Conservation (phyloP, 2,329 filamentous ascomycete genomes). For the Cercospora citrullina region DNA sequence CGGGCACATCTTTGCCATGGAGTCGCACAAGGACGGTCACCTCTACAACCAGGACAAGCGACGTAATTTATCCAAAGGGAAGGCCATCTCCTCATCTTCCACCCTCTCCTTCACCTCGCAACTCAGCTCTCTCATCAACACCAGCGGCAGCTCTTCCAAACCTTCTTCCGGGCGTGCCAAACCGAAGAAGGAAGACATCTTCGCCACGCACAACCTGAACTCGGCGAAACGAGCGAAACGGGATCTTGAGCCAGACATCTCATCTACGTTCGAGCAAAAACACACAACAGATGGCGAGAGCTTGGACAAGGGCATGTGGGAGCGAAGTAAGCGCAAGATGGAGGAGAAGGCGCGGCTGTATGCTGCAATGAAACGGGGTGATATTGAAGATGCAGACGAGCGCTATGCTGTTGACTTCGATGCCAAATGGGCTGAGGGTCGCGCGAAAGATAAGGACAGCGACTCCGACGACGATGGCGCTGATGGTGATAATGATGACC, state of each 20-base stretch:
- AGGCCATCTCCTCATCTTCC: slow-evolving; percentile 67
- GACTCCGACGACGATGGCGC: slow-evolving; percentile 45
- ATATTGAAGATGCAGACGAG: slow-evolving; percentile 64
- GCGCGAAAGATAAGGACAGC: slow-evolving; percentile 46
- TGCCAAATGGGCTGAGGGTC: slow-evolving; percentile 80
- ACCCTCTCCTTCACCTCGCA: slow-evolving; percentile 85
- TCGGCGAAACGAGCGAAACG: slow-evolving; percentile 62
- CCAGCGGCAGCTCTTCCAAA: slow-evolving; percentile 44
- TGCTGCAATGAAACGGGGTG: slow-evolving; percentile 85
- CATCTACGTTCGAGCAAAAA: slow-evolving; percentile 61
- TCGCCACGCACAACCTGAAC: slow-evolving; percentile 65
- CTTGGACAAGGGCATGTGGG: slow-evolving; percentile 58
- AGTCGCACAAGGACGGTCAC: slow-evolving; percentile 23
- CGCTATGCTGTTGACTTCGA: slow-evolving; percentile 85
- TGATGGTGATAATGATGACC: slow-evolving; percentile 42
- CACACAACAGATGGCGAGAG: slow-evolving; percentile 62
- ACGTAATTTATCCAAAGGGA: slow-evolving; percentile 61
- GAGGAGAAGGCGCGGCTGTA: slow-evolving; percentile 88
- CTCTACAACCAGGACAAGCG: slow-evolving; percentile 24
- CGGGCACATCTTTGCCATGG: slow-evolving; percentile 14
- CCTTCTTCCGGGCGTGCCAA: slow-evolving; percentile 52
- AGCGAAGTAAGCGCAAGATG: slow-evolving; percentile 76
- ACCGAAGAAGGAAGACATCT: slow-evolving; percentile 68
- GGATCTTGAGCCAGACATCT: slow-evolving; percentile 57
- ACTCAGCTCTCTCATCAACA: slow-evolving; percentile 74